phyloP scores from a whole-genome alignment of 2,329 filamentous ascomycete species.

The Aspergillus fijiensis region DNA sequence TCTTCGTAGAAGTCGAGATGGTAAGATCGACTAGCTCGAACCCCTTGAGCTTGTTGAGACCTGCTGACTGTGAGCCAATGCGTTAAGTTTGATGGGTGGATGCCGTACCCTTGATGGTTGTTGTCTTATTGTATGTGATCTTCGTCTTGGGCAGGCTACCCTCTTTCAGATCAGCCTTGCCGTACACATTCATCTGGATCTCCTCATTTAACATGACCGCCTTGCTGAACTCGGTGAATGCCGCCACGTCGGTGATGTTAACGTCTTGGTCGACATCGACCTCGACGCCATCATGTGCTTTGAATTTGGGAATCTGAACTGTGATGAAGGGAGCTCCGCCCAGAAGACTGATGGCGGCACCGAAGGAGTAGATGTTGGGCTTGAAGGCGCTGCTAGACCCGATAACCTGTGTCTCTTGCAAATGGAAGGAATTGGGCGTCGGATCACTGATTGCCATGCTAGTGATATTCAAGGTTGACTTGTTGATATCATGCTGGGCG shows the following conservation, averaged over 20 bases:
- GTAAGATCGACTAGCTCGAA: conserved; percentile 52
- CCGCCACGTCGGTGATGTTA: conserved; percentile 43
- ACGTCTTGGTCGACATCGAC: conserved; percentile 48
- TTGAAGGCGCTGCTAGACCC: conserved; percentile 52
- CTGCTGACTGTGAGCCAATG: conserved; percentile 35
- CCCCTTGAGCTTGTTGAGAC: conserved; percentile 57
- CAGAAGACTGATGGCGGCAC: conserved; percentile 51
- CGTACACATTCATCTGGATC: conserved; percentile 52
- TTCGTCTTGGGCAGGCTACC: conserved; percentile 50
- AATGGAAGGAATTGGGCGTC: conserved; percentile 47
- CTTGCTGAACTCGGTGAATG: conserved; percentile 53
- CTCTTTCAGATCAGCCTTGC: conserved; percentile 53
- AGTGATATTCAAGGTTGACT: conserved; percentile 52
- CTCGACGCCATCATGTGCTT: conserved; percentile 44
- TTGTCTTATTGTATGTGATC: conserved; percentile 57
- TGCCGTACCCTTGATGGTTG: conserved; percentile 56
- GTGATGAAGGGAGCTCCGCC: conserved; percentile 45
- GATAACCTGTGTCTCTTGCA: conserved; percentile 51
- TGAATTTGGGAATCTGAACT: conserved; percentile 47
- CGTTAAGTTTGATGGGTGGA: background rate
- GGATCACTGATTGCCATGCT: conserved; percentile 54
- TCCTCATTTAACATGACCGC: conserved; percentile 51
- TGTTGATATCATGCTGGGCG: conserved; percentile 55
- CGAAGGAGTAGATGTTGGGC: conserved; percentile 56
- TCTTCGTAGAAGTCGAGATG: conserved; percentile 43